Evolutionary conservation across 202 grass and related monocot genomes (phyloP), one percentile per base, ranked within the genome.

Genomic region (Brachypodium distachyon): DNA sequence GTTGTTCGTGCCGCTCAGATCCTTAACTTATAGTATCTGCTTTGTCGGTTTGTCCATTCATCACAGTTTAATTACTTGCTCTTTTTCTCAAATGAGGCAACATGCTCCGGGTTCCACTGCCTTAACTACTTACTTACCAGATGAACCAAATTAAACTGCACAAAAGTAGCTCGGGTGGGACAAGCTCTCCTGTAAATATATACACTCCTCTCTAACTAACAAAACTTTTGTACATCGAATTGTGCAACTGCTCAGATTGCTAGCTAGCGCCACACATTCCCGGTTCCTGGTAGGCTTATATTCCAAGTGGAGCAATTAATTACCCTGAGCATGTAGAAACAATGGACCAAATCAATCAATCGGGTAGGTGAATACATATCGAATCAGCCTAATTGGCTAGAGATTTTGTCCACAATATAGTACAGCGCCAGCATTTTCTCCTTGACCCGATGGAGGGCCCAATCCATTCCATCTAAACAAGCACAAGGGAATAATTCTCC

Each of bases 321-420:
- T 72, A 71, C 8, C 53, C 13, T 61, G 13, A 44, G 9, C 18
- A 43, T 18, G 33, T 33, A 73, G 19, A 25, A 80, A 44, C 61
- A 76, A 47, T 80, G 48, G 81, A 42, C 47, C 39, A 80, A 77
- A 66, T 70, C 76, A 72, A 88, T 67, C 60, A 70, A 50, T 74
- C 63, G 77, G 52, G 19, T 55, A 9, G 63, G 62, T 26, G 70
- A 84, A 76, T 63, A 57, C 49, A 62, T 68, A 66, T 2, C 29
- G 7, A 27, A 70, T 63, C 68, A 44, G 19, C 40, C 67, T 66
- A 77, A 61, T 62, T 77, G 57, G 32, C 57, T 65, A 58, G 66
- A 73, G 57, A 77, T 77, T 65, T 77, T 69, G 38, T 64, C 81
- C 64, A 77, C 70, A 49, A 31, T 6, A 39, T 40, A 58, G 25